Evolutionary conservation across 1,284 basidiomycete species (phyloP).

Genomic region (Cutaneotrichosporon daszewskae): DNA sequence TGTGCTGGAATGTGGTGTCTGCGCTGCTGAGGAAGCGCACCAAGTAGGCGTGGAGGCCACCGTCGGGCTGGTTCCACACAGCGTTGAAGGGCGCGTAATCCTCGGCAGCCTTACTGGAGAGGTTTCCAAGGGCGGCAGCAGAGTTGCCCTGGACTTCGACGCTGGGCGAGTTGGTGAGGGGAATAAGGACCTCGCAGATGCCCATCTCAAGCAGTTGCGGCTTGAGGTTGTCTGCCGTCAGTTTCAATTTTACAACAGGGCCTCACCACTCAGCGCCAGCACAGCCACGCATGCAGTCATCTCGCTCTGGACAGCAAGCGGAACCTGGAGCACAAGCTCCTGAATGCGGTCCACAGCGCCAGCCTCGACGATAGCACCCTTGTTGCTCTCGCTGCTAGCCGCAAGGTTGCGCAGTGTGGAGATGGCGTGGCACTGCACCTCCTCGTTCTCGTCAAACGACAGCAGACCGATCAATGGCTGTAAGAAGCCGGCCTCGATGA

Average conservation of each 20-base stretch:
- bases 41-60: conserved; percentile 92
- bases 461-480: conserved; percentile 93
- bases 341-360: conserved; percentile 98
- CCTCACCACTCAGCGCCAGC: conserved; percentile 76
- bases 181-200: conserved; percentile 95
- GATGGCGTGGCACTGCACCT: conserved; percentile 99
- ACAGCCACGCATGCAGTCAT: conserved; percentile 99
- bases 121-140: conserved; percentile 93
- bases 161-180: conserved; percentile 88
- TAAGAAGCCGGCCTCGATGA: conserved; percentile 97
- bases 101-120: conserved; percentile 91
- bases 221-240: conserved; percentile 75
- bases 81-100: conserved; percentile 98
- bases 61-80: conserved; percentile 96
- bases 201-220: conserved; percentile 96
- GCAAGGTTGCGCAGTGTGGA: conserved; percentile 95
- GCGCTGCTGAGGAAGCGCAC: conserved; percentile 88
- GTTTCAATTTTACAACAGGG: neutral
- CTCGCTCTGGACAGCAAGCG: conserved; percentile 95
- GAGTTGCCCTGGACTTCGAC: conserved; percentile 99
- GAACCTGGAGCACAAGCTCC: conserved; percentile 89
- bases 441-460: conserved; percentile 97
- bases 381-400: conserved; percentile 97
- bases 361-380: conserved; percentile 94
- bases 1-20: conserved; percentile 99